Base-by-base conservation (phyloP, 148 eudicot genomes). In the Silene latifolia region DNA sequence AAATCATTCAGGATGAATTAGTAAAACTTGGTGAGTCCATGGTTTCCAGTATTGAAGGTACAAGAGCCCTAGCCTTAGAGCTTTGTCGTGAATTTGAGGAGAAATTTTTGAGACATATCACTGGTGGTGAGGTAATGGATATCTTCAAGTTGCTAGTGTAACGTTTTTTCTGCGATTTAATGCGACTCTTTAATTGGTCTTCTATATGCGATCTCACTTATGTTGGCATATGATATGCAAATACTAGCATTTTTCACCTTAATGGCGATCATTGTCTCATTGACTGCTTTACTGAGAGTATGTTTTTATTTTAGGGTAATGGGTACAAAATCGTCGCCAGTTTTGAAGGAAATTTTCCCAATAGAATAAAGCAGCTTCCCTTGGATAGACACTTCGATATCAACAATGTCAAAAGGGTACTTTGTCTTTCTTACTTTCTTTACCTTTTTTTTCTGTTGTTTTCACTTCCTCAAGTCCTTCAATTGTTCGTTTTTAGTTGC, bases 11-110 rank as follows among this genome's bases (percentile, higher is more conserved):
- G 84, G 99, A 95, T 80, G 97, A 95, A 78, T 74, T 95, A 67
- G 90, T 92, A 74, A 90, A 88, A 85, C 92, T 95, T 85, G 99
- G 99, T 65, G 99, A 92, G 80, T 83, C 83, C 72, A 90, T 95
- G 99, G 99, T 95, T 74, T 78, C 81, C 76, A 95, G 97, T 75
- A 42, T 88, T 67, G 99, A 95, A 86, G 99, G 99, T 61, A 95
- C 99, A 32, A 90, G 88, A 83, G 99, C 99, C 73, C 84, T 95
- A 84, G 99, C 99, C 9, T 77, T 95, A 77, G 96, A 95, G 83
- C 99, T 95, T 82, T 95, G 99, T 85, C 97, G 99, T 68, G 99
- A 95, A 80, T 95, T 95, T 76, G 99, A 95, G 86, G 99, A 95
- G 77, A 92, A 85, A 76, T 95, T 95, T 85, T 86, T 95, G 73